Percentiles rank a stretch among this genome's conserved stretches.
phyloP scores from a whole-genome alignment of 805 yeast genomes.

The Candida nemodendra region DNA sequence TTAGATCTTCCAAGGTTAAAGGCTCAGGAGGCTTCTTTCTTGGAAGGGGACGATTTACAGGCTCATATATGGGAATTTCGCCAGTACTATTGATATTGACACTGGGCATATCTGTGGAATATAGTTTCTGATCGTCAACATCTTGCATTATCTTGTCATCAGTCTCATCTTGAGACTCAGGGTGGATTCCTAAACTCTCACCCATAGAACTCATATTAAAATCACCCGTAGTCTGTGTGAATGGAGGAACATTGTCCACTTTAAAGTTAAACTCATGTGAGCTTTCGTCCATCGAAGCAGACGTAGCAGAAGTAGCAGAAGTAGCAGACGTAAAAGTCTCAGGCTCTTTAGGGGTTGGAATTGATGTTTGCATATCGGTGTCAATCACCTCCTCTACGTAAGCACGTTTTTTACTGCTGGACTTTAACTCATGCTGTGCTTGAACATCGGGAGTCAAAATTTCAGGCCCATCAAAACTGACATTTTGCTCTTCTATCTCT shows the following conservation, averaged over 20 bases:
- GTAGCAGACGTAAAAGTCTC: not conserved
- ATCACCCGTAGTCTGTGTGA: conserved; percentile 31
- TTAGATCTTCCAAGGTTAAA: conserved; percentile 19
- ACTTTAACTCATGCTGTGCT: not conserved
- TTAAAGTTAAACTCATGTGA: conserved; percentile 11
- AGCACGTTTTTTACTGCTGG: not conserved
- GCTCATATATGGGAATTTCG: conserved; percentile 21
- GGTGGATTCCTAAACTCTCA: conserved; percentile 13
- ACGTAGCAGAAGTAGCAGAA: not conserved
- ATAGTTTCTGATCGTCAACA: not conserved
- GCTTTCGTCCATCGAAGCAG: too few relatives aligned
- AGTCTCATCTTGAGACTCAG: not conserved
- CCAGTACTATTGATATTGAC: conserved; percentile 8
- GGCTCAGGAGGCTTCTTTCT: conserved; percentile 10
- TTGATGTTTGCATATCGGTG: not conserved
- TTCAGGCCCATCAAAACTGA: not conserved
- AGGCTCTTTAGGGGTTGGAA: not conserved
- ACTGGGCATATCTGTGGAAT: conserved; percentile 2
- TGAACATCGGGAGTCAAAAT: not conserved
- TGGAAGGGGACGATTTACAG: conserved; percentile 21
- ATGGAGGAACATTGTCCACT: conserved; percentile 27
- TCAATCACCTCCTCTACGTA: not conserved
- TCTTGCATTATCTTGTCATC: conserved; percentile 7
- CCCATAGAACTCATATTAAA: conserved; percentile 28
- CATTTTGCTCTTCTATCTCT: conserved; percentile 3